Evolutionary conservation across 2,329 filamentous ascomycete genomes (phyloP).

Genomic region (Talaromyces sp.): DNA sequence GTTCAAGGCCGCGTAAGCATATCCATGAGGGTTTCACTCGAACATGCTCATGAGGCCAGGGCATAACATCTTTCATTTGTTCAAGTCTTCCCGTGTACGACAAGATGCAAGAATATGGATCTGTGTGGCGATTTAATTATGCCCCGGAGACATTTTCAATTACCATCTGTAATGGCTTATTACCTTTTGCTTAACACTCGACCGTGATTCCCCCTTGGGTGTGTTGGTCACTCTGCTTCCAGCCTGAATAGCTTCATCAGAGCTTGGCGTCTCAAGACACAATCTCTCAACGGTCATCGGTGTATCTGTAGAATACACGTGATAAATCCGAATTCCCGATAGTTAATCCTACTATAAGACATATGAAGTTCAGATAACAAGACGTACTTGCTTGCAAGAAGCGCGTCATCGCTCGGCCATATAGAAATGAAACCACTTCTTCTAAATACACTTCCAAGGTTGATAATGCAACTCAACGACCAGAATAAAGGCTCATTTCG

Average conservation of each 20-base stretch:
- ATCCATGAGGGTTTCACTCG: no score
- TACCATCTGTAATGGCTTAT: no score
- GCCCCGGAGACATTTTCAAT: no score
- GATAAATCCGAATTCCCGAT: not conserved
- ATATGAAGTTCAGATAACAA: not conserved
- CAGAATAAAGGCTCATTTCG: not conserved
- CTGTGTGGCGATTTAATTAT: no score
- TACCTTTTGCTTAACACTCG: no score
- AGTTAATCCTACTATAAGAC: no score
- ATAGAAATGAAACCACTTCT: not conserved
- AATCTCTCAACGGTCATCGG: not conserved
- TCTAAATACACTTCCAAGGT: not conserved
- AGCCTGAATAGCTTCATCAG: not conserved
- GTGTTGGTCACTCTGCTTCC: not conserved
- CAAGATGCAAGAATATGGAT: no score
- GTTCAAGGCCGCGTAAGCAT: no score
- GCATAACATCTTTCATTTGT: no score
- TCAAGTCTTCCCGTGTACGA: no score
- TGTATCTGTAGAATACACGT: not conserved
- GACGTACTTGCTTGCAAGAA: not conserved
- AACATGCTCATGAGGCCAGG: no score
- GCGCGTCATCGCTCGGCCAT: not conserved
- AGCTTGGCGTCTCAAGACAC: not conserved
- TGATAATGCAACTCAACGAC: not conserved
- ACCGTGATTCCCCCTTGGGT: no score